A percentile compares a stretch with the other conserved stretches of the same genome.
Evolutionary conservation across 2,329 filamentous ascomycete genomes (phyloP).

Genomic region (Talaromyces marneffei): DNA sequence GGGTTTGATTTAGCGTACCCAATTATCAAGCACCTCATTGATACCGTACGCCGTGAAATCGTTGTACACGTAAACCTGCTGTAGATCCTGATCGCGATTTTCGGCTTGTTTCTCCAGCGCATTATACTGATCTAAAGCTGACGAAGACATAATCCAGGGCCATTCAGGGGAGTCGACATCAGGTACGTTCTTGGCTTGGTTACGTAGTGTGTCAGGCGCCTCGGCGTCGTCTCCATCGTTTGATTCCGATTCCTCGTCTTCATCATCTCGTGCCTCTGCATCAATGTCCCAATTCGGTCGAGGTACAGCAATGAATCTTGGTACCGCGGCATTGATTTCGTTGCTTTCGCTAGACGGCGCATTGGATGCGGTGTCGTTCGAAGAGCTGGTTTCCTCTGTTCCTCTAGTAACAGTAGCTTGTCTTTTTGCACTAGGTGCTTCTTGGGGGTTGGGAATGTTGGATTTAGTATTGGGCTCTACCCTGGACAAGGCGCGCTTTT

Average conservation of each 20-base stretch:
- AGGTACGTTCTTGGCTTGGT: background rate
- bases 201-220: background rate
- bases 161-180: background rate
- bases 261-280: background rate
- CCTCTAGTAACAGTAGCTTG: background rate
- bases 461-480: background rate
- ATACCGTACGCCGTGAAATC: constrained; percentile 9
- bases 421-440: background rate
- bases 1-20: constrained; percentile 3
- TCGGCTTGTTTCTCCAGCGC: background rate
- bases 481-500: constrained; percentile 2
- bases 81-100: constrained; percentile 6
- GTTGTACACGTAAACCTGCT: constrained; percentile 8
- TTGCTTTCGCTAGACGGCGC: background rate
- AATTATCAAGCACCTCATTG: constrained; percentile 8
- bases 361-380: background rate
- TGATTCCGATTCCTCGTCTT: background rate
- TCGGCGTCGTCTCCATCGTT: background rate
- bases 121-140: background rate
- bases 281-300: constrained; percentile 6
- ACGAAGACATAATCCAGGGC: constrained; percentile 2
- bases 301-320: constrained; percentile 1
- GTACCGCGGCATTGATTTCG: background rate
- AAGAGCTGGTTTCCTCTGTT: background rate
- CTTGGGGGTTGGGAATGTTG: background rate